A percentile compares a stretch with the other conserved stretches of the same genome.
phyloP scores from a whole-genome alignment of 208 protist genomes.

The Novymonas esmeraldas region DNA sequence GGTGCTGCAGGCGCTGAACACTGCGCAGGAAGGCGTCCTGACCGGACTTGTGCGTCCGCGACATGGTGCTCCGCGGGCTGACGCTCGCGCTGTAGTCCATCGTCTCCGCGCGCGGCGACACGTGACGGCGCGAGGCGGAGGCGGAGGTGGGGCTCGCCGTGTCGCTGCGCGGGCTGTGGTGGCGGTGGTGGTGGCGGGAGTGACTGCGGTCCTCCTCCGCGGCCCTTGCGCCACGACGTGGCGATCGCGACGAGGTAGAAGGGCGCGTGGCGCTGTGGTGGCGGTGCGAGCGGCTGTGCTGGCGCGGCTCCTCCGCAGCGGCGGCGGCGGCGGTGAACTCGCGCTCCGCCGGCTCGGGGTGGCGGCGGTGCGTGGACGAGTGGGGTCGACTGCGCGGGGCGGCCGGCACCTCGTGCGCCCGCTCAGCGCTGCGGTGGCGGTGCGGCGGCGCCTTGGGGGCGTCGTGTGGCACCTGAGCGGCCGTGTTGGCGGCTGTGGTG shows the following conservation, averaged over 20 bases:
- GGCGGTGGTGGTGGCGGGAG: not conserved
- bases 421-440: constrained; percentile 13
- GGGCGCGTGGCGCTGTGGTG: constrained; percentile 12
- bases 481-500: not conserved
- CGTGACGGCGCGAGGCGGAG: constrained; percentile 8
- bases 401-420: not conserved
- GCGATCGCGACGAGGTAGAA: constrained; percentile 9
- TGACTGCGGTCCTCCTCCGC: not conserved
- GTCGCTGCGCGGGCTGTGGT: constrained; percentile 4
- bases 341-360: constrained; percentile 30
- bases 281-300: constrained; percentile 9
- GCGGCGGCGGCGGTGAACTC: constrained; percentile 39
- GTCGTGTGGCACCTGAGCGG: constrained; percentile 5
- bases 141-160: not conserved
- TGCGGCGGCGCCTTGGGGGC: constrained; percentile 14
- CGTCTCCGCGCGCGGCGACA: constrained; percentile 9
- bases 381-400: constrained; percentile 1
- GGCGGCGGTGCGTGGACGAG: constrained; percentile 16
- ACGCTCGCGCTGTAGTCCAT: constrained; percentile 33
- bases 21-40: constrained; percentile 58
- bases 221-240: not conserved
- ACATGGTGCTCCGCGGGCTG: constrained; percentile 32
- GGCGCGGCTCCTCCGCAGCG: not conserved
- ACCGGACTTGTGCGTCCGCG: constrained; percentile 28
- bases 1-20: constrained; percentile 75